These are phyloP conservation scores for Hirschioporus abietinus DNA, from an alignment of 768 basidiomycete species.

Conservation along the genomic window DNA sequence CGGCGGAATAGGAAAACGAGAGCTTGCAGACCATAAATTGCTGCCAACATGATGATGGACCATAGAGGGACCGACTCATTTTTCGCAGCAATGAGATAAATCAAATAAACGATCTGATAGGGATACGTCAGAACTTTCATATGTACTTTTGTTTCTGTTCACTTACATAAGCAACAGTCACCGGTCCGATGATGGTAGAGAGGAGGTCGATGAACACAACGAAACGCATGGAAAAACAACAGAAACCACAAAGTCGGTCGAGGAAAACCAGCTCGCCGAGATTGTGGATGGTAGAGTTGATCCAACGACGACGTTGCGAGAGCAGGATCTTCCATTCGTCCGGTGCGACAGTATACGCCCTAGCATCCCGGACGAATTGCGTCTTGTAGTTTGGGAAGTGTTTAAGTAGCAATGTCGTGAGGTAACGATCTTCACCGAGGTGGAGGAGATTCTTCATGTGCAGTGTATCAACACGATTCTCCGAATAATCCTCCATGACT, in stretches of 20 bases:
- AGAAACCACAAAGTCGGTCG: slow-evolving; percentile 92
- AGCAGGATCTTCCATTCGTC: slow-evolving; percentile 92
- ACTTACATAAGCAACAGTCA: slow-evolving; percentile 86
- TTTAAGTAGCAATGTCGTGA: slow-evolving; percentile 93
- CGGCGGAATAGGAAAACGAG: slow-evolving; percentile 87
- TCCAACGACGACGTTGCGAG: slow-evolving; percentile 98
- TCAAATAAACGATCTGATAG: slow-evolving; percentile 75
- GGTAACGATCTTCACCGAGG: slow-evolving; percentile 97
- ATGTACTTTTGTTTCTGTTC: background rate
- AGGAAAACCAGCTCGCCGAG: slow-evolving; percentile 88
- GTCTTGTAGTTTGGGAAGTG: slow-evolving; percentile 94
- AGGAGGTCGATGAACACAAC: slow-evolving; percentile 95
- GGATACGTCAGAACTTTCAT: slow-evolving; percentile 13
- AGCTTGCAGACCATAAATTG: slow-evolving; percentile 92
- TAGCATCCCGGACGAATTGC: slow-evolving; percentile 91
- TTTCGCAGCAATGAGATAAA: slow-evolving; percentile 70
- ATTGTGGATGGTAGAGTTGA: slow-evolving; percentile 99
- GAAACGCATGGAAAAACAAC: slow-evolving; percentile 99
- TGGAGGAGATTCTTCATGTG: slow-evolving; percentile 99
- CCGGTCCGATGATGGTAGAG: slow-evolving; percentile 79
- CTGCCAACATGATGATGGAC: slow-evolving; percentile 89
- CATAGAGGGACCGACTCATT: slow-evolving; percentile 68
- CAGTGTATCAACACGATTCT: slow-evolving; percentile 93
- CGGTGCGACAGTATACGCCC: slow-evolving; percentile 91
- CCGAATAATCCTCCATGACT: slow-evolving; percentile 88